Base-by-base conservation (phyloP, 2,329 filamentous ascomycete genomes). In the Truncatella angustata region DNA sequence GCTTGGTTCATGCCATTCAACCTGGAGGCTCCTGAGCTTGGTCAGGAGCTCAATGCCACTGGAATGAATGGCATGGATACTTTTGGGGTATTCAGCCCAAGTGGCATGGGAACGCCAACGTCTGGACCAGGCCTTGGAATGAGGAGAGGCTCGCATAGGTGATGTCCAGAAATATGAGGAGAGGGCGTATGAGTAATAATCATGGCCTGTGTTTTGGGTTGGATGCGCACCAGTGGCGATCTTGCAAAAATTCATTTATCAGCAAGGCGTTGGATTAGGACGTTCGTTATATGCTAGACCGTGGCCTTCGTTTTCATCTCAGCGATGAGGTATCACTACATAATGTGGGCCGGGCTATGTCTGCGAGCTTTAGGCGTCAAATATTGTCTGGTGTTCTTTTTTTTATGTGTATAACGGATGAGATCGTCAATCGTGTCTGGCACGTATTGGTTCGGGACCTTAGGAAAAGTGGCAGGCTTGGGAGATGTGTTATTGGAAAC, bases 1-100 rank as follows among this genome's bases (percentile, higher is more conserved):
- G 90, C 88, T 4, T 97, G 92, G 90, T 96, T 95, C 68, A 85
- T 96, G 75, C 91, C 92, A 1, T 96, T 96, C 70, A 95, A 96
- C 65, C 84, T 96, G 70, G 89, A 94, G 53, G 89, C 91, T 18
- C 85, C 88, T 0, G 81, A 84, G 52, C 70, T 82, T 37, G 71
- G 73, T 5, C 78, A 79, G 50, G 79, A 81, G 34, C 57, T 76
- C 49, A 68, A 67, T 18, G 62, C 74, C 24, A 70, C 74, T 23
- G 70, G 67, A 6, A 63, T 78, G 56, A 66, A 66, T 21, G 71
- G 71, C 32, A 67, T 78, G 23, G 80, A 82, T 54, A 69, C 69
- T 9, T 82, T 81, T 23, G 69, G 64, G 24, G 74, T 82, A 62
- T 81, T 82, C 47, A 70, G 69, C 47, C 62, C 70, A 18, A 66